phyloP scores from a whole-genome alignment of 768 basidiomycete genomes.

The Boletus vinaceobasis region DNA sequence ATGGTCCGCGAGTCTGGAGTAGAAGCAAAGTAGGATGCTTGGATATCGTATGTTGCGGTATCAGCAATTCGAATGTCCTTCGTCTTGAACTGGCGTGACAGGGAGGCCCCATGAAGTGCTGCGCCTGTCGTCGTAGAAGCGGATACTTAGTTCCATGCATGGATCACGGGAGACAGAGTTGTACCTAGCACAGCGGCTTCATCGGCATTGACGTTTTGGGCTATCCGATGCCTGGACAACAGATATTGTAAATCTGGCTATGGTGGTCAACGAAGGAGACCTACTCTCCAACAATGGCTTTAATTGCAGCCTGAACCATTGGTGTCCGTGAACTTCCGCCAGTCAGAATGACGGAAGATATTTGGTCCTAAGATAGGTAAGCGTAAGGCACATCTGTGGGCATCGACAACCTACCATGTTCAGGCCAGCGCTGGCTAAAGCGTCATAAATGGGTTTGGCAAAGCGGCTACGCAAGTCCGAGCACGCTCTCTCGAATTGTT shows the following conservation, averaged over 20 bases:
- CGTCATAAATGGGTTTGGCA: slow-evolving; percentile 70
- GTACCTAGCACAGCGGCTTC: slow-evolving; percentile 89
- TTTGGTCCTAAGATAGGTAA: slow-evolving; percentile 53
- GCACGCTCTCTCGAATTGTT: slow-evolving; percentile 74
- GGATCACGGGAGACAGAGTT: neutral
- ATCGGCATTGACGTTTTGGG: slow-evolving; percentile 94
- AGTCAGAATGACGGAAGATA: slow-evolving; percentile 88
- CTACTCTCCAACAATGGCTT: slow-evolving; percentile 72
- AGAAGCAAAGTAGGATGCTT: slow-evolving; percentile 73
- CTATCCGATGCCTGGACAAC: slow-evolving; percentile 66
- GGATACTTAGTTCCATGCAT: slow-evolving; percentile 2
- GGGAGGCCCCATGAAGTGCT: slow-evolving; percentile 84
- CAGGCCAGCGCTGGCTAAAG: slow-evolving; percentile 62
- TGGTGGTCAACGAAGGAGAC: slow-evolving; percentile 25
- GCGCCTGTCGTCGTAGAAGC: slow-evolving; percentile 45
- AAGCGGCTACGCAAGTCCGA: slow-evolving; percentile 61
- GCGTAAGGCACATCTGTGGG: neutral
- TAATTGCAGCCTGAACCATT: slow-evolving; percentile 84
- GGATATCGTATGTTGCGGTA: slow-evolving; percentile 67
- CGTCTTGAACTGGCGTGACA: slow-evolving; percentile 90
- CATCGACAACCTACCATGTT: slow-evolving; percentile 47
- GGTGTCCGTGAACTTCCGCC: slow-evolving; percentile 90
- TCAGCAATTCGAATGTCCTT: slow-evolving; percentile 89
- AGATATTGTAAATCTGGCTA: neutral
- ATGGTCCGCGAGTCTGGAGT: slow-evolving; percentile 58